phyloP scores from a whole-genome alignment of 305 asterid species.

The Solanum hybrid region DNA sequence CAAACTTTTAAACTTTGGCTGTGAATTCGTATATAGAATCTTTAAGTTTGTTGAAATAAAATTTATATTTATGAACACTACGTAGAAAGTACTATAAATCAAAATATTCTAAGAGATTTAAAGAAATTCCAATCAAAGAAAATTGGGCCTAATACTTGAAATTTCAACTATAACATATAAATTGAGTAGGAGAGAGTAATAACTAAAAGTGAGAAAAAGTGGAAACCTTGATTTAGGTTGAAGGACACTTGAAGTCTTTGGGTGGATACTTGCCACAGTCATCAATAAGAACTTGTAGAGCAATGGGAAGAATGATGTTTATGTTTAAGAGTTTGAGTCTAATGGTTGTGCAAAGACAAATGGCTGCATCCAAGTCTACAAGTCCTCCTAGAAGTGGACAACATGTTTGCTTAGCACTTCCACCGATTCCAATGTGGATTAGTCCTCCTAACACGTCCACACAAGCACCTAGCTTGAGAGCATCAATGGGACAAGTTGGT shows the following conservation, averaged over 20 bases:
- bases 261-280: slow-evolving; percentile 64
- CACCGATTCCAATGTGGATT: slow-evolving; percentile 44
- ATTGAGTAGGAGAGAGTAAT: not conserved
- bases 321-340: slow-evolving; percentile 51
- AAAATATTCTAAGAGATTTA: not conserved
- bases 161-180: not conserved
- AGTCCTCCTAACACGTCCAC: slow-evolving; percentile 52
- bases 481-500: slow-evolving; percentile 45
- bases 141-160: not conserved
- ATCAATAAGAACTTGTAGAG: slow-evolving; percentile 44
- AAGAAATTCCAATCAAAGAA: not conserved
- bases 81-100: not conserved
- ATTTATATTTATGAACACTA: not conserved
- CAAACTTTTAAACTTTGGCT: not conserved
- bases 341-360: slow-evolving; percentile 69
- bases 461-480: slow-evolving; percentile 47
- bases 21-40: not conserved
- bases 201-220: no score
- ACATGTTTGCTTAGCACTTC: slow-evolving; percentile 36
- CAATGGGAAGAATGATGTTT: slow-evolving; percentile 44
- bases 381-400: slow-evolving; percentile 55
- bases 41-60: not conserved
- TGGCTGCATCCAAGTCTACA: slow-evolving; percentile 51
- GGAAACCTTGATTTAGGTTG: slow-evolving; percentile 7
- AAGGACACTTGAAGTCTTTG: slow-evolving; percentile 45